These are phyloP conservation scores for Fonsecaea pedrosoi DNA, from an alignment of 2,329 filamentous ascomycete species.

Conservation along the genomic window DNA sequence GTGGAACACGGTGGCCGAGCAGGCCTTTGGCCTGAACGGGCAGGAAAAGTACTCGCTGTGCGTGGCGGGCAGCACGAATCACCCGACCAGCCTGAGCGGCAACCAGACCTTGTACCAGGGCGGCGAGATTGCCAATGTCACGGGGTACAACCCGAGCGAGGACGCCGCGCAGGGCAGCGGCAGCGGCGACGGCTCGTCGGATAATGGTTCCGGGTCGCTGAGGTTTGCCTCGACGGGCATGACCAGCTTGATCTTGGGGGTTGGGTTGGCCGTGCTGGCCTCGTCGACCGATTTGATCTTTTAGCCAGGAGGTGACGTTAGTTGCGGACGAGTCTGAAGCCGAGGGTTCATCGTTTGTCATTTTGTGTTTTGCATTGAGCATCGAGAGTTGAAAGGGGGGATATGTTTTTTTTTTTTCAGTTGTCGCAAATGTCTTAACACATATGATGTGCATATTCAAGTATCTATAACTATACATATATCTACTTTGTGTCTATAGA, in stretches of 20 bases:
- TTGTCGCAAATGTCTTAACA: no score
- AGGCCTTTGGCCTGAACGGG: slow-evolving; percentile 43
- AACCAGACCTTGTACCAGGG: slow-evolving; percentile 29
- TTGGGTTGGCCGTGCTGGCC: not conserved
- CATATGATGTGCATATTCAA: no score
- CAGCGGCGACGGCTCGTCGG: not conserved
- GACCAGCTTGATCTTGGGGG: slow-evolving; percentile 6
- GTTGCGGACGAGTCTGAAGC: no score
- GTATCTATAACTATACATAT: no score
- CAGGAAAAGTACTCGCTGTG: slow-evolving; percentile 16
- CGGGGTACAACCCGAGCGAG: slow-evolving; percentile 18
- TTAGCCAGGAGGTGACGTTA: not conserved
- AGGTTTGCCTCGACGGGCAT: not conserved
- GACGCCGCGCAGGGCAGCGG: not conserved
- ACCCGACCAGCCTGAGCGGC: slow-evolving; percentile 31
- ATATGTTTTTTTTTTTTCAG: no score
- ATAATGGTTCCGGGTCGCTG: slow-evolving; percentile 11
- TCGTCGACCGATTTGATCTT: not conserved
- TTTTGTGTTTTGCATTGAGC: no score
- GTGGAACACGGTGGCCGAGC: slow-evolving; percentile 57
- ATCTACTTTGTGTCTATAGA: no score
- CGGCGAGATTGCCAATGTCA: slow-evolving; percentile 28
- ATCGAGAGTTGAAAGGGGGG: no score
- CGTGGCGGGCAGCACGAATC: slow-evolving; percentile 19
- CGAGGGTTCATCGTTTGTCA: no score